phyloP scores from a whole-genome alignment of 495 filamentous ascomycete genomes.

The Acidiella bohemica region DNA sequence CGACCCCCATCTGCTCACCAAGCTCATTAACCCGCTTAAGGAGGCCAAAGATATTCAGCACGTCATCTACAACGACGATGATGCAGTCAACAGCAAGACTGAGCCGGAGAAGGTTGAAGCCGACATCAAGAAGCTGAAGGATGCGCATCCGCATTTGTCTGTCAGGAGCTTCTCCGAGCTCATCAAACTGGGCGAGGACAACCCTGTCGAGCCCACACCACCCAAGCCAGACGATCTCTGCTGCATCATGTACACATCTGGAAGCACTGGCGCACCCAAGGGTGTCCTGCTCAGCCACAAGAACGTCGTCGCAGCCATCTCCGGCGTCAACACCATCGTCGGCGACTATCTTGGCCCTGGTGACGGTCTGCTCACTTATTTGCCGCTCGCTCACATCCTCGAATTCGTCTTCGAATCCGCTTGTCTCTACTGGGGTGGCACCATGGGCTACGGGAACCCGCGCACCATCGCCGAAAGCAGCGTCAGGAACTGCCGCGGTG shows the following conservation, averaged over 20 bases:
- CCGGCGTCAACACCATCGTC: slow-evolving; percentile 77
- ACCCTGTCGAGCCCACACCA: slow-evolving; percentile 66
- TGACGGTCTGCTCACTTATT: slow-evolving; percentile 78
- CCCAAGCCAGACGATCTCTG: slow-evolving; percentile 76
- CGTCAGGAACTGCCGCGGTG: slow-evolving; percentile 86
- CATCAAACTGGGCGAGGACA: slow-evolving; percentile 66
- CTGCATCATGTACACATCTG: slow-evolving; percentile 99
- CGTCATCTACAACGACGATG: slow-evolving; percentile 79
- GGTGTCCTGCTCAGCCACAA: slow-evolving; percentile 84
- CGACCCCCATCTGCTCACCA: slow-evolving; percentile 69
- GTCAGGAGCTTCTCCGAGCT: slow-evolving; percentile 80
- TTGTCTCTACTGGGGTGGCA: slow-evolving; percentile 82
- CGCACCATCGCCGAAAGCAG: slow-evolving; percentile 82
- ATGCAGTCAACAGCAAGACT: slow-evolving; percentile 50
- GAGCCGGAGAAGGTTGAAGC: slow-evolving; percentile 25
- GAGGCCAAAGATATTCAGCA: slow-evolving; percentile 64
- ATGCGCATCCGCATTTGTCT: slow-evolving; percentile 51
- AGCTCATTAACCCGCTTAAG: slow-evolving; percentile 69
- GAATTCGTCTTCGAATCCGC: slow-evolving; percentile 97
- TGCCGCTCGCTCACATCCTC: slow-evolving; percentile 88
- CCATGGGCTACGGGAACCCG: slow-evolving; percentile 94
- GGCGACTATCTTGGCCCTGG: slow-evolving; percentile 74
- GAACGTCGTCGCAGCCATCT: slow-evolving; percentile 77
- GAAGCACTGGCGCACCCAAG: slow-evolving; percentile 93
- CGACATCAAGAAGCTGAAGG: slow-evolving; percentile 68